These are phyloP conservation scores for Trichosporon inkin DNA, from an alignment of 1,284 basidiomycete genomes.

Conservation along the genomic window DNA sequence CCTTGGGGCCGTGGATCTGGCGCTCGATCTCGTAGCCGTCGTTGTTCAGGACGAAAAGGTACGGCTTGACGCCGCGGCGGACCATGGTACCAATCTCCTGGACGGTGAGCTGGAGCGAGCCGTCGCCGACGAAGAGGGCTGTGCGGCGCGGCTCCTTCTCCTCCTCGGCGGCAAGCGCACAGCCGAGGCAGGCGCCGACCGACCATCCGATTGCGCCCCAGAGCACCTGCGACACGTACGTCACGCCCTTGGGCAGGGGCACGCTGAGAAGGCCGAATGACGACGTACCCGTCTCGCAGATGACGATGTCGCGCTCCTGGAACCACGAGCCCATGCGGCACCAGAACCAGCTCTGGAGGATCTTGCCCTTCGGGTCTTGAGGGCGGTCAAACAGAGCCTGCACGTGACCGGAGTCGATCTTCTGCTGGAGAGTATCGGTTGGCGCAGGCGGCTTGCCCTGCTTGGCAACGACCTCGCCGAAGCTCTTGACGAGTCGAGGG, in stretches of 20 bases:
- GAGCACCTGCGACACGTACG: conserved; percentile 64
- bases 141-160: conserved; percentile 59
- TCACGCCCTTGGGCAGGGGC: conserved; percentile 63
- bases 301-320: conserved; percentile 64
- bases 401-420: conserved; percentile 33
- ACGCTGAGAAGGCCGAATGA: conserved; percentile 74
- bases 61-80: conserved; percentile 48
- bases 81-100: conserved; percentile 56
- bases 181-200: conserved; percentile 57
- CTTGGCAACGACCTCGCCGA: conserved; percentile 35
- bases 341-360: conserved; percentile 83
- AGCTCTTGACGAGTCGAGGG: conserved; percentile 46
- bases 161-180: conserved; percentile 66
- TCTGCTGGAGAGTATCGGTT: conserved; percentile 32
- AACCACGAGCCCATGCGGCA: conserved; percentile 76
- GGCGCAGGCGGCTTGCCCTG: conserved; percentile 17
- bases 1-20: conserved; percentile 53
- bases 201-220: conserved; percentile 47
- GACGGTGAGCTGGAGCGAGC: conserved; percentile 53
- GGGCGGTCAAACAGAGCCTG: not conserved
- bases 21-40: conserved; percentile 85
- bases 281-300: conserved; percentile 68
- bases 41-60: conserved; percentile 71
- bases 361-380: conserved; percentile 35
- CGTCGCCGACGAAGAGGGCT: conserved; percentile 75